Base-by-base conservation (phyloP, 768 basidiomycete species). In the Lentinula sp. region DNA sequence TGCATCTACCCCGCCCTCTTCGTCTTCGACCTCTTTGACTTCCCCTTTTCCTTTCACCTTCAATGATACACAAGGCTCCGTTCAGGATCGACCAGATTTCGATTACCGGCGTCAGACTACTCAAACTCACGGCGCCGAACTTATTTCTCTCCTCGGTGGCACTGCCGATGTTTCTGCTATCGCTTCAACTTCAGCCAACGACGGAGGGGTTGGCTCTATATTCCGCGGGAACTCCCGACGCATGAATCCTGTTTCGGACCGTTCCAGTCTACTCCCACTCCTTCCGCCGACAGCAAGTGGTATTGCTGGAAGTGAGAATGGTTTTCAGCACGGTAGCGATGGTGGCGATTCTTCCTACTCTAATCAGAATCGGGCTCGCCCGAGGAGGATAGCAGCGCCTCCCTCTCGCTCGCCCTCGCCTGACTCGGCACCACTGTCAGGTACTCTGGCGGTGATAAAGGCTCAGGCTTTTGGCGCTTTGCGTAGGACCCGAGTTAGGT, bases 401-500 rank as follows among this genome's bases (percentile, higher is more conserved):
- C 74, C 76, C 65, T 77, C 81, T n/a, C 79, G 79, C 53, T 81
- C 82, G 3, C 76, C 78, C 45, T 82, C 81, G 10, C 79, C 80
- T 46, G 51, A 67, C 62, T 68, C 70, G 62, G 70, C 75, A 58
- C 72, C 80, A 18, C 73, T 91, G 69, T 91, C 88, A 54, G 88
- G 89, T 28, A 93, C 92, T 34, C 82, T 94, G 51, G 91, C 92
- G 57, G 91, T 93, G 61, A 92, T 94, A 75, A 94, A 93, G 75
- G 91, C 91, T 46, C 91, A 93, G 70, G 87, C 92, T 42, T 94
- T 93, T 70, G 92, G 91, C 35, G 89, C 89, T 18, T 76, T 92
- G 64, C 87, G 91, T 56, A 81, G 91, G 71, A 88, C 91, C 59
- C 84, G 91, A 61, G 80, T 87, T 46, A 81, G 88, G 63, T 80